Evolutionary conservation across 2,329 filamentous ascomycete genomes (phyloP).

Genomic region (Trichoderma oligosporum): DNA sequence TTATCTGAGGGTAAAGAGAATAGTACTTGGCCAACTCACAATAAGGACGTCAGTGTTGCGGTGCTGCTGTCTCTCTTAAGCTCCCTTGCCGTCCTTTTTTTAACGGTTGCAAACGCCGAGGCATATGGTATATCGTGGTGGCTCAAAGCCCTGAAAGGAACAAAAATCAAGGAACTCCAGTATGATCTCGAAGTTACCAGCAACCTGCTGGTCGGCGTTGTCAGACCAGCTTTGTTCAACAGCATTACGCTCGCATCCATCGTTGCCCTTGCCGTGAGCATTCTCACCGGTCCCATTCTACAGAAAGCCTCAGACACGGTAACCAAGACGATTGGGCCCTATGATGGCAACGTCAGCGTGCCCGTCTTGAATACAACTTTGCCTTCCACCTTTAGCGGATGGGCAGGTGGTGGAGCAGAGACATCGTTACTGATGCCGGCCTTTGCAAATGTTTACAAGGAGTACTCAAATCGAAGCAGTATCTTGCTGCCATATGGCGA

Average conservation of each 20-base stretch:
- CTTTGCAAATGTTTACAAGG: slow-evolving; percentile 4
- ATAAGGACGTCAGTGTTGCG: slow-evolving; percentile 2
- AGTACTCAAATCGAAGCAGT: slow-evolving; percentile 5
- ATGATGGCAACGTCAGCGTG: neutral
- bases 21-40: slow-evolving; percentile 2
- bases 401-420: neutral
- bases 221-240: neutral
- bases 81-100: neutral
- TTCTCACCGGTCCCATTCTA: neutral
- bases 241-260: neutral
- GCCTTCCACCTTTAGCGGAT: slow-evolving; percentile 11
- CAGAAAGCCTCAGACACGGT: slow-evolving; percentile 8
- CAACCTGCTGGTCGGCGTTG: neutral
- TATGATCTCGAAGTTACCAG: slow-evolving; percentile 12
- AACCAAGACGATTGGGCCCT: slow-evolving; percentile 7
- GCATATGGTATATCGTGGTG: slow-evolving; percentile 12
- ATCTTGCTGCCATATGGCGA: neutral
- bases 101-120: slow-evolving; percentile 4
- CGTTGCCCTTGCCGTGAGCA: neutral
- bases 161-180: slow-evolving; percentile 12
- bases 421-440: slow-evolving; percentile 10
- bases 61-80: slow-evolving; percentile 8
- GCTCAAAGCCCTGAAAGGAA: slow-evolving; percentile 8
- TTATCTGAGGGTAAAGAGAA: slow-evolving; percentile 8
- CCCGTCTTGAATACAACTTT: slow-evolving; percentile 10